Evolutionary conservation across 495 filamentous ascomycete species (phyloP).

Genomic region (Stereocaulon alpinum): DNA sequence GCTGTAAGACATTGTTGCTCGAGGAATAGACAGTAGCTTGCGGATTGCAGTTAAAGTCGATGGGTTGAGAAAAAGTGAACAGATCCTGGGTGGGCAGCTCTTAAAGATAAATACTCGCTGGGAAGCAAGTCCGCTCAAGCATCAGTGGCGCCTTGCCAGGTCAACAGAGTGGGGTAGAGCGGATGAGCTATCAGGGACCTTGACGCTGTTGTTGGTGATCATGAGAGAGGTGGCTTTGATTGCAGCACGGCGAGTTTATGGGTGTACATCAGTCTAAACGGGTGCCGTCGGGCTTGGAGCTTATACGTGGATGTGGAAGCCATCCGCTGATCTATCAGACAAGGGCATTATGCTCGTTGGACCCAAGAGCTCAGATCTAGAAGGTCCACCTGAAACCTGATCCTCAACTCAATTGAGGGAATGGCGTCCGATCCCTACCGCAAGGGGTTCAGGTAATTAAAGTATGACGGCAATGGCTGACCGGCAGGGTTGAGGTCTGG

Average conservation of each 20-base stretch:
- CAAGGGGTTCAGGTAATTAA: not conserved
- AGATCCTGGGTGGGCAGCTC: not conserved
- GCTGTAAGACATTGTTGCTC: slow-evolving; percentile 11
- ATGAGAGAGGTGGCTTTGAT: slow-evolving; percentile 11
- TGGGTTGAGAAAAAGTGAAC: not conserved
- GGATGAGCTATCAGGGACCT: not conserved
- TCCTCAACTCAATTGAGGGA: slow-evolving; percentile 1
- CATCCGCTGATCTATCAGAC: slow-evolving; percentile 6
- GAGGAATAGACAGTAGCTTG: not conserved
- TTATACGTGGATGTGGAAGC: not conserved
- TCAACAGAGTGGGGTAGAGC: not conserved
- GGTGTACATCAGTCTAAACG: not conserved
- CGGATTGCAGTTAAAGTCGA: not conserved
- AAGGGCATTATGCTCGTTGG: not conserved
- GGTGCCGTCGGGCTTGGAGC: not conserved
- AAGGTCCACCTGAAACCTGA: not conserved
- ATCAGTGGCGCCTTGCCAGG: slow-evolving; percentile 5
- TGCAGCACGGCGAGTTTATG: not conserved
- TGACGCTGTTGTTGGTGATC: not conserved
- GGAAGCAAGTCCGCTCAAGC: not conserved
- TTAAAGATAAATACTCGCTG: slow-evolving; percentile 2
- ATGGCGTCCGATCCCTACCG: not conserved
- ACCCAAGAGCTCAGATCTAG: not conserved
- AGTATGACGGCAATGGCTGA: not conserved
- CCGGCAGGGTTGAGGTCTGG: not conserved